These are phyloP conservation scores for Neocallimastix lanati DNA, from an alignment of 192 early-diverging fungal genomes.

Conservation along the genomic window DNA sequence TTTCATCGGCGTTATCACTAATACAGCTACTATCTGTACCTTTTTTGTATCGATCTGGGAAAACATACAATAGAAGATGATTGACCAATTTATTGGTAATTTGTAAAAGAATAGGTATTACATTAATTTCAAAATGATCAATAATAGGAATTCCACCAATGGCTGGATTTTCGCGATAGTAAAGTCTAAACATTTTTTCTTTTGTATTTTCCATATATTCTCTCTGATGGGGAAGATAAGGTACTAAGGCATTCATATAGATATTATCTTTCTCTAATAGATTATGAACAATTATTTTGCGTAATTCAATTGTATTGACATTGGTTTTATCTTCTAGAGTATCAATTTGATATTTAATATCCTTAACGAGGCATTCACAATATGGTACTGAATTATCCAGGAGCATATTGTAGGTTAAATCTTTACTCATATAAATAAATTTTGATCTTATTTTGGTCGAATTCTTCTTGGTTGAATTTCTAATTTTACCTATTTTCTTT, in stretches of 20 bases:
- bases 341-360: slow-evolving; percentile 1
- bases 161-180: slow-evolving; percentile 57
- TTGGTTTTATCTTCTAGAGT: background rate
- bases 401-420: background rate
- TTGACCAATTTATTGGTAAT: slow-evolving; percentile 72
- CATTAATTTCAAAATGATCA: slow-evolving; percentile 73
- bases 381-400: background rate
- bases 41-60: slow-evolving; percentile 32
- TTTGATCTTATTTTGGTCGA: background rate
- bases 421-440: background rate
- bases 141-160: slow-evolving; percentile 83
- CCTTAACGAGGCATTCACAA: background rate
- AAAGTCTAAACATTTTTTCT: slow-evolving; percentile 77
- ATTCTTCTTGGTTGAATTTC: background rate
- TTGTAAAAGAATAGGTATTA: slow-evolving; percentile 64
- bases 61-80: slow-evolving; percentile 60
- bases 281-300: slow-evolving; percentile 19
- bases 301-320: slow-evolving; percentile 3
- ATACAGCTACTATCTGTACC: no score
- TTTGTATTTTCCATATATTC: slow-evolving; percentile 29
- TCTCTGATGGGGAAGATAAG: slow-evolving; percentile 21
- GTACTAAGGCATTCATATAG: slow-evolving; percentile 1
- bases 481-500: background rate
- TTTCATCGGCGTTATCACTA: background rate
- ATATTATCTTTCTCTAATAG: background rate